These are phyloP conservation scores for Geotrichum aggregatum DNA, from an alignment of 1,139 yeast species.

Conservation along the genomic window DNA sequence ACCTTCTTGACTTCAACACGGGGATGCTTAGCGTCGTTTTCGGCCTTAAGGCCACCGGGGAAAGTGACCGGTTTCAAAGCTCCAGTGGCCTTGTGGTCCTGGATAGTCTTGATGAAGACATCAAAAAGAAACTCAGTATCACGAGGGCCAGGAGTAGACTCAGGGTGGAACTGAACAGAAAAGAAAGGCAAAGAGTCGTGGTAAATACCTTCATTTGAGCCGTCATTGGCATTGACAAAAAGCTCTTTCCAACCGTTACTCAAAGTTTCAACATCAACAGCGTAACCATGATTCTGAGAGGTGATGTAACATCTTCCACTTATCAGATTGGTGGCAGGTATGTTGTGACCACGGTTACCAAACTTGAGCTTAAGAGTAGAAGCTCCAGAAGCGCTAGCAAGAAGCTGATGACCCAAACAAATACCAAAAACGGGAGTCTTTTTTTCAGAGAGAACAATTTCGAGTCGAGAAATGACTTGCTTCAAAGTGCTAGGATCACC, in stretches of 20 bases:
- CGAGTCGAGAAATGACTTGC: constrained; percentile 57
- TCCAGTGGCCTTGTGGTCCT: constrained; percentile 57
- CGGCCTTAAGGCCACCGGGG: constrained; percentile 83
- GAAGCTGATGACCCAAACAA: constrained; percentile 96
- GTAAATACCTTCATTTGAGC: constrained; percentile 97
- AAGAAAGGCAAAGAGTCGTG: constrained; percentile 82
- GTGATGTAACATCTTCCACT: constrained; percentile 98
- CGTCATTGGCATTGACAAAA: constrained; percentile 93
- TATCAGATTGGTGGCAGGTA: constrained; percentile 90
- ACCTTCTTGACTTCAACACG: constrained; percentile 86
- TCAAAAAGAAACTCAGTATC: constrained; percentile 97
- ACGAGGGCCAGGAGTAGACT: constrained; percentile 98
- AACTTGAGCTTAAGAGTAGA: constrained; percentile 85
- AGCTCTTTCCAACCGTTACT: constrained; percentile 82
- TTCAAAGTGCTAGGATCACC: constrained; percentile 94
- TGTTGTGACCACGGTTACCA: constrained; percentile 99
- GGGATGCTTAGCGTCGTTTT: constrained; percentile 61
- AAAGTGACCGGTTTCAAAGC: constrained; percentile 68
- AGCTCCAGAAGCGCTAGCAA: constrained; percentile 96
- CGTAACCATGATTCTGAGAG: constrained; percentile 98
- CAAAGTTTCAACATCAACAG: constrained; percentile 80
- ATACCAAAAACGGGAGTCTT: constrained; percentile 81
- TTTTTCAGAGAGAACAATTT: constrained; percentile 52
- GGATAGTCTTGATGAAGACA: constrained; percentile 79
- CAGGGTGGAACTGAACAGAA: constrained; percentile 99